These are phyloP conservation scores for Spergularia marina DNA, from an alignment of 148 eudicot species.

Conservation along the genomic window DNA sequence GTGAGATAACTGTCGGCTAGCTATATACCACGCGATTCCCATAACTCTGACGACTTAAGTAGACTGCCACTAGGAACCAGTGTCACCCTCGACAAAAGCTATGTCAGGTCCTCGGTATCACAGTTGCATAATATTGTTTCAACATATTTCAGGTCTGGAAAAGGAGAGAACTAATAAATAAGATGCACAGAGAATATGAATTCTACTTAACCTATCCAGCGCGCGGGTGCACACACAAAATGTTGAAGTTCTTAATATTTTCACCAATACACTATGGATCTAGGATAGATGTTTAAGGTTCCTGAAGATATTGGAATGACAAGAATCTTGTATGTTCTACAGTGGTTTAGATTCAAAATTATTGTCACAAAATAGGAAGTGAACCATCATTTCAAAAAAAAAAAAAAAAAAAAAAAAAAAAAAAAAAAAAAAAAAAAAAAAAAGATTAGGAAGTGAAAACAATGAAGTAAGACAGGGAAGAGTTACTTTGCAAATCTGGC, in stretches of 20 bases:
- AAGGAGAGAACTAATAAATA: background rate
- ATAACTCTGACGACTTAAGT: conserved; percentile 12
- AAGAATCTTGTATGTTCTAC: background rate
- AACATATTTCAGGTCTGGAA: conserved; percentile 20
- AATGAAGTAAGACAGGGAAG: background rate
- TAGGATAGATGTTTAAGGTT: background rate
- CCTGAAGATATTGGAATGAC: background rate
- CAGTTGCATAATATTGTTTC: background rate
- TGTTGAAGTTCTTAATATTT: background rate
- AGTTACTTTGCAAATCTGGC: background rate
- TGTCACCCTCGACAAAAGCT: no score
- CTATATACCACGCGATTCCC: conserved; percentile 17
- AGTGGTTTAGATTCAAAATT: background rate
- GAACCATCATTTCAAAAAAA: background rate
- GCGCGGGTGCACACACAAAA: background rate
- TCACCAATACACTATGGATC: background rate
- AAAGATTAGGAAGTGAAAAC: no score
- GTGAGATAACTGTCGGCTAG: conserved; percentile 47
- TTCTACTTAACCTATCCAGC: background rate
- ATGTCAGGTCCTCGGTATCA: background rate
- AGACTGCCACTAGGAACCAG: background rate
- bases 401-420: no score
- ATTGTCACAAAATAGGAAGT: background rate
- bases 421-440: no score
- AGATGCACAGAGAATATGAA: background rate